These are phyloP conservation scores for Lonicera japonica DNA, from an alignment of 129 eudicot species.

Conservation along the genomic window DNA sequence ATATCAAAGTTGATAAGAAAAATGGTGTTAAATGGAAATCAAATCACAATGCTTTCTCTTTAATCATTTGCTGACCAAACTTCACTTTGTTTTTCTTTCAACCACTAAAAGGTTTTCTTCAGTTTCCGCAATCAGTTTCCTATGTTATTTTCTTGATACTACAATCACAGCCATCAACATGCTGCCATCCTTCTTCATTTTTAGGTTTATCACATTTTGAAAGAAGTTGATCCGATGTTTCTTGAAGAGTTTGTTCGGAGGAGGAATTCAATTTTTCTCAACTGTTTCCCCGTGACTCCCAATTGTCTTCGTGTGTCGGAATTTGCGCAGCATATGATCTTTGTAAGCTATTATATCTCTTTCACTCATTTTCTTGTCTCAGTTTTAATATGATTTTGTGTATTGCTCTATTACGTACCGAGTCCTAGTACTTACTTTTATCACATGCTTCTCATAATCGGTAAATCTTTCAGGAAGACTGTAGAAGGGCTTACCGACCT, in stretches of 20 bases:
- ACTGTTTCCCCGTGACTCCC: conserved; percentile 73
- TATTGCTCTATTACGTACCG: background rate
- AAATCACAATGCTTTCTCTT: conserved; percentile 1
- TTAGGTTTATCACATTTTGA: conserved; percentile 59
- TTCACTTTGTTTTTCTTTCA: background rate
- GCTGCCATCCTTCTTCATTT: conserved; percentile 10
- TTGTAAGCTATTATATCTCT: conserved; percentile 46
- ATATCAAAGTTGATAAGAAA: too few relatives aligned
- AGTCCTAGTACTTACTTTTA: background rate
- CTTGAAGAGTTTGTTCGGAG: conserved; percentile 38
- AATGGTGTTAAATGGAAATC: too few relatives aligned
- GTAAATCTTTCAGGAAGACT: conserved; percentile 53
- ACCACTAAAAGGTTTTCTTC: background rate
- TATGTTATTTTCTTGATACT: too few relatives aligned
- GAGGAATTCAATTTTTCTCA: conserved; percentile 52
- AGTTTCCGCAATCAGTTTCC: too few relatives aligned
- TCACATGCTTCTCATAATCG: conserved; percentile 2
- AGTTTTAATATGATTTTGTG: background rate
- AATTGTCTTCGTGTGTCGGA: conserved; percentile 84
- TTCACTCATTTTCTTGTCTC: background rate
- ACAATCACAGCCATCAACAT: background rate
- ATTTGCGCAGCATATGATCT: conserved; percentile 61
- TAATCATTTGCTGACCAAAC: background rate
- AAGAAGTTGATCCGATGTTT: conserved; percentile 41
- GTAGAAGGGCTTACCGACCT: conserved; percentile 53